Percentiles rank a stretch among this genome's conserved stretches.
These are phyloP conservation scores for Lasiodiplodia sp. DNA, from an alignment of 2,329 filamentous ascomycete species.

Conservation along the genomic window DNA sequence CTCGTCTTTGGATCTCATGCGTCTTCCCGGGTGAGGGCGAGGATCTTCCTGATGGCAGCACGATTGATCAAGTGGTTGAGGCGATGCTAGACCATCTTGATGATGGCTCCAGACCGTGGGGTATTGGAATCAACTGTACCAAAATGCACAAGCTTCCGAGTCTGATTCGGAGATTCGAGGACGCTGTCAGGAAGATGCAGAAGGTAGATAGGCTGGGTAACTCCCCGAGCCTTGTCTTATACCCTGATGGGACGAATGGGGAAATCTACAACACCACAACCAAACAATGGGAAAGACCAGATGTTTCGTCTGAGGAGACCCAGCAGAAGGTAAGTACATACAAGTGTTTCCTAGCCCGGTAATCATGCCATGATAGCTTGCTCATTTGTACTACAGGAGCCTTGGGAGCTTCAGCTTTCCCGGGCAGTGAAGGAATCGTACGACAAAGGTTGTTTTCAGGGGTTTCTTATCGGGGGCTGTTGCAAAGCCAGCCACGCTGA, in stretches of 20 bases:
- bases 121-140: conserved; percentile 17
- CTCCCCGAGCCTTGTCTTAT: background rate
- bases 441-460: background rate
- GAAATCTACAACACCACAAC: conserved; percentile 19
- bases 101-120: background rate
- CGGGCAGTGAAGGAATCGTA: background rate
- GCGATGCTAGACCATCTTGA: background rate
- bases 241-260: conserved; percentile 13
- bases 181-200: background rate
- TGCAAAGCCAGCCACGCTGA: conserved; percentile 17
- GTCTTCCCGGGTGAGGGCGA: conserved; percentile 1
- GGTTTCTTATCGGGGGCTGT: conserved; percentile 3
- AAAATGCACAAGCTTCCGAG: conserved; percentile 5
- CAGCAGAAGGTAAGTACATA: background rate
- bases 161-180: conserved; percentile 5
- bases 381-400: background rate
- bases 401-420: conserved; percentile 8
- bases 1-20: conserved; percentile 12
- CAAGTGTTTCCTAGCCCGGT: background rate
- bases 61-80: background rate
- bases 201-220: background rate
- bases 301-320: background rate
- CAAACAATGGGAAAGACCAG: conserved; percentile 5
- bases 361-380: background rate
- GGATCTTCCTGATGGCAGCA: background rate